Evolutionary conservation across 208 protist genomes (phyloP), one percentile per base, ranked within the genome.

Genomic region (Leishmania mexicana): DNA sequence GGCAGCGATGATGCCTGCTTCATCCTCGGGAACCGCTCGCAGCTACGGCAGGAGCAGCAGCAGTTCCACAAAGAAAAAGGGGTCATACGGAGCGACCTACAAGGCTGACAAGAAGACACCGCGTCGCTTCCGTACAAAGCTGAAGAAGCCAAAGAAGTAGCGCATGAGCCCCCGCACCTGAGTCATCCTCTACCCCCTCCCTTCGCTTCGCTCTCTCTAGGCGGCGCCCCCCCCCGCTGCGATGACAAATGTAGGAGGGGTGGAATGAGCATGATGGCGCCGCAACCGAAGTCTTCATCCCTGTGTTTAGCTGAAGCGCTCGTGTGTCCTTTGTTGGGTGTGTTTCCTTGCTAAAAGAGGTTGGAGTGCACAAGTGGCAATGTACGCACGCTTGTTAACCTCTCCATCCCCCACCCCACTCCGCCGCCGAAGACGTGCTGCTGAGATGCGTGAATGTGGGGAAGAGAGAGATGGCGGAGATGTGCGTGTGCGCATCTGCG

Each of bases 41-140:
- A 35, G 42, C 19, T 21, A 57, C 64, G 49, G 53, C 28, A 74
- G 70, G 24, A 62, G 57, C 15, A 35, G 53, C 3, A 74, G 45
- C 28, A 51, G 35, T 1, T 40, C 53, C 31, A 60, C 8, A 31
- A 79, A 40, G 51, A n/a, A 51, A 57, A 72, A 31, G 1, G 78
- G 64, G 68, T 78, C 75, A 10, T 19, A 28, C 21, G 28, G 38
- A 49, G 51, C 70, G 54, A 45, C 72, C 53, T 57, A 11, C 35
- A 81, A 78, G 78, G 64, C 75, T 3, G 78, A 68, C 6, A 85
- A 80, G 51, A 81, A 81, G 45, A 83, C 78, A 54, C 83, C 78
- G 45, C 83, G 83, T 40, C 83, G 78, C 72, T 85, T 79, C 64
- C 78, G 79, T 17, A 35, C 76, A 38, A 70, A 47, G 76, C 8